Evolutionary conservation across 2,329 filamentous ascomycete species (phyloP).

Genomic region (Ophiocordyceps camponoti-leonardi): DNA sequence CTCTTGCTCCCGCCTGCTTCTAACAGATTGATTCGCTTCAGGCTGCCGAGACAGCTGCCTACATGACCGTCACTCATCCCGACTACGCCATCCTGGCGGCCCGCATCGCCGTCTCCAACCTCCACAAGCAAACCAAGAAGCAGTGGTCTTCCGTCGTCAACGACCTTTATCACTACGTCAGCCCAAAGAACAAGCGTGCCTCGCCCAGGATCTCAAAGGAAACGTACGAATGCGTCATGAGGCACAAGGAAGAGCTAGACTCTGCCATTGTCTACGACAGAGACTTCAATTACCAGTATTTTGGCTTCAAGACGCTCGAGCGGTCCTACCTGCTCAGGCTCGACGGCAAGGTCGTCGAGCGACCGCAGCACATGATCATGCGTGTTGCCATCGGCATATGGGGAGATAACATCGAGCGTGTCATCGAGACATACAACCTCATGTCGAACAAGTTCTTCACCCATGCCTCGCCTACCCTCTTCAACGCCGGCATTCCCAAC

Average conservation of each 20-base stretch:
- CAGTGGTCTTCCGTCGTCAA: conserved; percentile 92
- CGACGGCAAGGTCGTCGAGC: conserved; percentile 88
- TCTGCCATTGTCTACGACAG: conserved; percentile 98
- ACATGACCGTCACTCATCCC: conserved; percentile 98
- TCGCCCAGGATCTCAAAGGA: conserved; percentile 92
- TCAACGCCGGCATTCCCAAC: conserved; percentile 92
- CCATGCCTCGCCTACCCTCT: conserved; percentile 91
- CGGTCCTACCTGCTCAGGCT: conserved; percentile 93
- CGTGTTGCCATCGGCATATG: conserved; percentile 95
- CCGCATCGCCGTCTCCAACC: conserved; percentile 95
- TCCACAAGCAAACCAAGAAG: conserved; percentile 99
- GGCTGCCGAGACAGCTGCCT: conserved; percentile 96
- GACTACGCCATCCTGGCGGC: conserved; percentile 98
- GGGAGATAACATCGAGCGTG: conserved; percentile 84
- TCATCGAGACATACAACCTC: conserved; percentile 93
- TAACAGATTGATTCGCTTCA: conserved; percentile 17
- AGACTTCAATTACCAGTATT: conserved; percentile 99
- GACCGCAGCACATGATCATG: conserved; percentile 99
- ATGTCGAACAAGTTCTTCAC: conserved; percentile 99
- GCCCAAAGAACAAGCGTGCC: conserved; percentile 68
- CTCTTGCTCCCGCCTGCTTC: background rate
- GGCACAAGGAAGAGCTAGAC: conserved; percentile 91
- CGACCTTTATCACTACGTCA: conserved; percentile 90
- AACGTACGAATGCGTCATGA: conserved; percentile 87
- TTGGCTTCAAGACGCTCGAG: conserved; percentile 98